Evolutionary conservation across 176 grass and related monocot genomes (phyloP).

Genomic region (Eremochloa ophiuroides): DNA sequence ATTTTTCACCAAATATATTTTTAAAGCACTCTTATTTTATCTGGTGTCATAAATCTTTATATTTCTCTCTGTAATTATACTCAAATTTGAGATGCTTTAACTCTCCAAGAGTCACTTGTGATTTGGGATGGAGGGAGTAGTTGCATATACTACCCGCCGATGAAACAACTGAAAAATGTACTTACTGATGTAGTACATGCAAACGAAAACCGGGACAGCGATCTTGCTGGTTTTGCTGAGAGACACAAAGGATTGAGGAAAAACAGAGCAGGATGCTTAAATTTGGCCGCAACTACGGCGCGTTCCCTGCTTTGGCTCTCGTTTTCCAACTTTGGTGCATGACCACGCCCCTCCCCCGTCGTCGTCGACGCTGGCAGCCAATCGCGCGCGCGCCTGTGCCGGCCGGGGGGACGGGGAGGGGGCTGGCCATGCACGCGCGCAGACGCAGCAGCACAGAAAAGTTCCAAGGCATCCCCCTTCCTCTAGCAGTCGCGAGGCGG

Average conservation of each 20-base stretch:
- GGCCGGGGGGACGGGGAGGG: background rate
- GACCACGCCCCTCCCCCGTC: background rate
- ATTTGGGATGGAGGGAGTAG: too few species aligned
- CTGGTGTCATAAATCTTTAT: too few species aligned
- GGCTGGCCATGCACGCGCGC: conserved; percentile 16
- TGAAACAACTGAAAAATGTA: background rate
- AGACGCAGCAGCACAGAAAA: background rate
- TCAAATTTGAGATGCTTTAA: too few species aligned
- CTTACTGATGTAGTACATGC: too few species aligned
- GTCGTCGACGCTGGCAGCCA: background rate
- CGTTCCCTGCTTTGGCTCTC: background rate
- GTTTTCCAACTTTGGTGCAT: conserved; percentile 35
- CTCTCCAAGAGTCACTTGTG: too few species aligned
- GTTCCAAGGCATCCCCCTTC: background rate
- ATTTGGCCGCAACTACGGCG: conserved; percentile 30
- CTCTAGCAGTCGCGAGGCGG: conserved; percentile 17
- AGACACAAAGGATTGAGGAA: background rate
- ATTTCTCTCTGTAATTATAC: too few species aligned
- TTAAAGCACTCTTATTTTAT: too few species aligned
- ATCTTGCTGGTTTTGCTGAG: background rate
- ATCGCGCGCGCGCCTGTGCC: conserved; percentile 10
- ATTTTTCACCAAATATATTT: too few species aligned
- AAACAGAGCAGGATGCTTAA: conserved; percentile 37
- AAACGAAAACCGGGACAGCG: background rate
- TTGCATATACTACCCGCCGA: background rate